Evolutionary conservation across 805 yeast genomes (phyloP).

Genomic region (Ogataea nonfermentans): DNA sequence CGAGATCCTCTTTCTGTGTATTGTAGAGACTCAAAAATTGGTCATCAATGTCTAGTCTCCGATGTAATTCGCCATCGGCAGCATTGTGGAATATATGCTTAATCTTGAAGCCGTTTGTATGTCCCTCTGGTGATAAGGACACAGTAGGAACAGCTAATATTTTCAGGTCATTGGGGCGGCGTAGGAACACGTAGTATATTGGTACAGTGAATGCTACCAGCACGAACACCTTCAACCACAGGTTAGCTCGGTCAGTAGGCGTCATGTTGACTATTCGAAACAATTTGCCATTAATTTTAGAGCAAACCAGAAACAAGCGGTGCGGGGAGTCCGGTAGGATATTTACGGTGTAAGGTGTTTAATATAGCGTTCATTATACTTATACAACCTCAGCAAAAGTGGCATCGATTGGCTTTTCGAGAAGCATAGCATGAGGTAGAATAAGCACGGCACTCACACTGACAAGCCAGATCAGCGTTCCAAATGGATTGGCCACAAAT

Average conservation of each 20-base stretch:
- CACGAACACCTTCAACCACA: too few relatives aligned
- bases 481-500: conserved; percentile 82
- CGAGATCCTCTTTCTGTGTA: background rate
- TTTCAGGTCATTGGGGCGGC: too few relatives aligned
- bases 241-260: too few relatives aligned
- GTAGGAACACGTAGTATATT: too few relatives aligned
- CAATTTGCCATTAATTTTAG: conserved; percentile 7
- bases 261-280: too few relatives aligned
- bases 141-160: background rate
- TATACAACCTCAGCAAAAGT: conserved; percentile 74
- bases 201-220: too few relatives aligned
- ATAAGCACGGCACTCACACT: conserved; percentile 81
- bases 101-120: conserved; percentile 30
- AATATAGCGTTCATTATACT: conserved; percentile 10
- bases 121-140: background rate
- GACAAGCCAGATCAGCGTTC: conserved; percentile 87
- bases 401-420: conserved; percentile 95
- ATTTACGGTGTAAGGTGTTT: conserved; percentile 1
- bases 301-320: background rate
- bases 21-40: conserved; percentile 8
- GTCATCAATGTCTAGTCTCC: conserved; percentile 33
- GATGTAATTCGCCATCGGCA: conserved; percentile 45
- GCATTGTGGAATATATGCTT: conserved; percentile 65
- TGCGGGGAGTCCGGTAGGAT: conserved; percentile 2
- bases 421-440: conserved; percentile 79